phyloP scores from a whole-genome alignment of 306 rosid species.

The Bauhinia variegata region DNA sequence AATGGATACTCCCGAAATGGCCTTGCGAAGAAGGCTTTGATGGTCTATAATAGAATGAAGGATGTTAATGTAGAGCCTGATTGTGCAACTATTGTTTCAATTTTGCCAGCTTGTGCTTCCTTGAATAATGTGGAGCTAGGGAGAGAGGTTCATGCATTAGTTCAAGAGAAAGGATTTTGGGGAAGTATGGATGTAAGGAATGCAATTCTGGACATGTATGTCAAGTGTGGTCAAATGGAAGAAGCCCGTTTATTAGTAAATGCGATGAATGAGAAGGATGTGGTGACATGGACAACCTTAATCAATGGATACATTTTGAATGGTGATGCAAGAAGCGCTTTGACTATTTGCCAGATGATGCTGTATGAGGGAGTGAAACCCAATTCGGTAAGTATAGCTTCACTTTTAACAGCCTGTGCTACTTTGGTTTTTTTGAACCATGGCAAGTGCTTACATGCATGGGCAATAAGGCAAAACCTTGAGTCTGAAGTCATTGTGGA shows the following conservation, averaged over 20 bases:
- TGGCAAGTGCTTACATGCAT: conserved; percentile 75
- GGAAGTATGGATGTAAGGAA: conserved; percentile 54
- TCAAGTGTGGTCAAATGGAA: conserved; percentile 66
- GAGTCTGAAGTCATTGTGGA: conserved; percentile 72
- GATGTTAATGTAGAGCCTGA: conserved; percentile 66
- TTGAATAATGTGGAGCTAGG: conserved; percentile 58
- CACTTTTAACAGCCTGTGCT: conserved; percentile 74
- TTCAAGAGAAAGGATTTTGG: conserved; percentile 58
- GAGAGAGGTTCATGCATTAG: conserved; percentile 57
- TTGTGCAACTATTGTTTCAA: conserved; percentile 73
- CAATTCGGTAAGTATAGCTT: conserved; percentile 64
- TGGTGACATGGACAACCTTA: conserved; percentile 87
- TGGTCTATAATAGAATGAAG: conserved; percentile 62
- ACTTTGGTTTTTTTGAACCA: conserved; percentile 49
- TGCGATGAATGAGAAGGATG: conserved; percentile 62
- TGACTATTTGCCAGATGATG: conserved; percentile 67
- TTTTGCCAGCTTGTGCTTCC: conserved; percentile 75
- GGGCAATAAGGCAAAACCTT: conserved; percentile 71
- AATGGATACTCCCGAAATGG: conserved; percentile 68
- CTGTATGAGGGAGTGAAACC: conserved; percentile 68
- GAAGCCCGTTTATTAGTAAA: conserved; percentile 57
- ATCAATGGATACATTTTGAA: conserved; percentile 71
- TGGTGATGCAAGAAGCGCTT: conserved; percentile 64
- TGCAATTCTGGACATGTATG: conserved; percentile 84
- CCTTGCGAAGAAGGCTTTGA: conserved; percentile 51